Evolutionary conservation across 2,329 filamentous ascomycete species (phyloP).

Genomic region (Tolypocladium amazonense): DNA sequence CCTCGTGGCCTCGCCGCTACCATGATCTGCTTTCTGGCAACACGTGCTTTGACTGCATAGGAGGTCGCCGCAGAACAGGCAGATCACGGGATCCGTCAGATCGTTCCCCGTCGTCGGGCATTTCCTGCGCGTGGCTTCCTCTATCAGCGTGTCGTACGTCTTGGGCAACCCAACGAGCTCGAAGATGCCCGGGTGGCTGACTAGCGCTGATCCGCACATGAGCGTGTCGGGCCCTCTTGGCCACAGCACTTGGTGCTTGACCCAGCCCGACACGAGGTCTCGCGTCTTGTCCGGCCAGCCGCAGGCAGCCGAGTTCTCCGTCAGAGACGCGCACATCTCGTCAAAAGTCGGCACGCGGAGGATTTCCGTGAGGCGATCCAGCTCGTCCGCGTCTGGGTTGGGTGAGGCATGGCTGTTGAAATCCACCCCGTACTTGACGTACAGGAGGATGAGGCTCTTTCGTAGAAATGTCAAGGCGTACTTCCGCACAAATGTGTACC

Average conservation of each 20-base stretch:
- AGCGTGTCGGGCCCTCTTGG: constrained; percentile 14
- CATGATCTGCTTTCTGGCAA: constrained; percentile 58
- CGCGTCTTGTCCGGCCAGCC: constrained; percentile 38
- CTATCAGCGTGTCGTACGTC: constrained; percentile 85
- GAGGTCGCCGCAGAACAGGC: constrained; percentile 91
- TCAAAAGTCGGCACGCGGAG: constrained; percentile 70
- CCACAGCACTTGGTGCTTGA: constrained; percentile 49
- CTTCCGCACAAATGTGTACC: constrained; percentile 56
- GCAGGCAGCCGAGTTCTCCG: constrained; percentile 28
- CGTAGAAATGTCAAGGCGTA: constrained; percentile 88
- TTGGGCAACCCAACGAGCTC: constrained; percentile 87
- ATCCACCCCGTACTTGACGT: constrained; percentile 81
- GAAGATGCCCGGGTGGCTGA: constrained; percentile 82
- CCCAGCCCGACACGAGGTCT: constrained; percentile 56
- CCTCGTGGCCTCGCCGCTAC: constrained; percentile 28
- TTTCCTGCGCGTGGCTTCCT: constrained; percentile 72
- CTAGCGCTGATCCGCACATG: constrained; percentile 31
- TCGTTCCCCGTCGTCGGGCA: constrained; percentile 91
- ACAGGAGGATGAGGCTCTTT: constrained; percentile 72
- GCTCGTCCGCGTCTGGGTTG: constrained; percentile 59
- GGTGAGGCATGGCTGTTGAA: constrained; percentile 61
- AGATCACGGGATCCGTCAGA: constrained; percentile 80
- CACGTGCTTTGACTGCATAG: constrained; percentile 93
- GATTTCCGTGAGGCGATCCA: constrained; percentile 67
- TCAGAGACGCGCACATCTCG: constrained; percentile 59